Evolutionary conservation across 139 green algal species (phyloP).

Genomic region (Picochlorum costavermella): DNA sequence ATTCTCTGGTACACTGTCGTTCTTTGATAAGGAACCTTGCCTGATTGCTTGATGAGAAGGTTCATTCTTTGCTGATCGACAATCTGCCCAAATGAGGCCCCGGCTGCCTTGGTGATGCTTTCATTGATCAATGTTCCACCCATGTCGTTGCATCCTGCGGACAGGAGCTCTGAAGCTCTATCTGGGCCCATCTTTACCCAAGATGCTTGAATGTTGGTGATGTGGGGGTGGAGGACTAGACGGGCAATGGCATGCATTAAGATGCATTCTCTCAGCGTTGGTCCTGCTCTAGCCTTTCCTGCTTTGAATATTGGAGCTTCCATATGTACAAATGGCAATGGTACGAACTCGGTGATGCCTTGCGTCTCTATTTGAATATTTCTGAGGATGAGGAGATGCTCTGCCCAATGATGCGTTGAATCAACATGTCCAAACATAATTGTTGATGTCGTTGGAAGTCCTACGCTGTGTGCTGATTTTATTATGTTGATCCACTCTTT

Average conservation of each 20-base stretch:
- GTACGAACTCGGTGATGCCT: conserved; percentile 84
- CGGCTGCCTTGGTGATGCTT: conserved; percentile 77
- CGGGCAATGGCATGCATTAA: conserved; percentile 71
- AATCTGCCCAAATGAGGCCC: conserved; percentile 69
- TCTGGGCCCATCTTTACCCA: conserved; percentile 87
- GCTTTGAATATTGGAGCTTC: conserved; percentile 68
- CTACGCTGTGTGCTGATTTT: conserved; percentile 55
- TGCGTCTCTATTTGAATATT: conserved; percentile 33
- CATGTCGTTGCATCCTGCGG: conserved; percentile 83
- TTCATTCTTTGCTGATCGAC: conserved; percentile 59
- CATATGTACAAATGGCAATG: conserved; percentile 92
- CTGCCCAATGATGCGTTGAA: conserved; percentile 44
- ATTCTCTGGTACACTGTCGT: conserved; percentile 65
- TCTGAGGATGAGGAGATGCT: conserved; percentile 59
- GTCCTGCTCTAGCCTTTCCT: conserved; percentile 48
- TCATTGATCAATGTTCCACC: conserved; percentile 88
- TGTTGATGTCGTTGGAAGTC: conserved; percentile 72
- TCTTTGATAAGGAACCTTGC: conserved; percentile 46
- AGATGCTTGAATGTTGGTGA: conserved; percentile 64
- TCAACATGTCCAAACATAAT: conserved; percentile 88
- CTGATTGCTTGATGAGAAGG: conserved; percentile 50
- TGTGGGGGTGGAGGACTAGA: conserved; percentile 51
- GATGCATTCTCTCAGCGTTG: conserved; percentile 70
- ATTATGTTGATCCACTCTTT: conserved; percentile 51
- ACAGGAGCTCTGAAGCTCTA: conserved; percentile 52